Conservation (phyloP, 768 basidiomycete species). For the Mycena capillaripes region DNA sequence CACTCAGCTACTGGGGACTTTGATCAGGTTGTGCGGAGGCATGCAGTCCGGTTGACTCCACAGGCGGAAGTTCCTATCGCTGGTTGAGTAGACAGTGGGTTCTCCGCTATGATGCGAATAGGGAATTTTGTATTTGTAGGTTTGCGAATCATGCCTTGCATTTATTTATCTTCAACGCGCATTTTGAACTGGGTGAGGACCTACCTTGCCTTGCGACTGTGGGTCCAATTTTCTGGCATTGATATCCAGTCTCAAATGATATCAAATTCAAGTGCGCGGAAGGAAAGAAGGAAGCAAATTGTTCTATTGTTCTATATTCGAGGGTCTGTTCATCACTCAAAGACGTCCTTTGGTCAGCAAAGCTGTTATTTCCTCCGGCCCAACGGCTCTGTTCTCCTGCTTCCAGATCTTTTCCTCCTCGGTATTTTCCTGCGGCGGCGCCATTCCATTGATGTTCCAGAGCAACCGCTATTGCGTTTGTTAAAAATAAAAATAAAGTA, state of each 20-base stretch:
- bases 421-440: constrained; percentile 13
- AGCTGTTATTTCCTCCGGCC: background rate
- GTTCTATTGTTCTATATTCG: too few species aligned
- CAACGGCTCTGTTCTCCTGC: constrained; percentile 21
- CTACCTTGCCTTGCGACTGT: too few species aligned
- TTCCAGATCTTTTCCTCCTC: constrained; percentile 33
- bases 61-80: constrained; percentile 60
- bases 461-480: constrained; percentile 16
- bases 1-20: constrained; percentile 57
- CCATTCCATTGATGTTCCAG: constrained; percentile 28
- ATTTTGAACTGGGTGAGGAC: background rate
- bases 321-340: background rate
- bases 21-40: constrained; percentile 47
- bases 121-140: background rate
- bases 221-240: too few species aligned
- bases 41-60: constrained; percentile 58
- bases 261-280: too few species aligned
- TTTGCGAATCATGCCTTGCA: background rate
- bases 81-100: too few species aligned
- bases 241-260: too few species aligned
- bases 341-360: background rate
- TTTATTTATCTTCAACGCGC: background rate
- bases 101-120: background rate
- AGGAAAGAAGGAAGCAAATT: too few species aligned
- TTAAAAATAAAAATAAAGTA: too few species aligned